Conservation (phyloP, 2,329 filamentous ascomycete genomes). For the Colletotrichum caudatum region DNA sequence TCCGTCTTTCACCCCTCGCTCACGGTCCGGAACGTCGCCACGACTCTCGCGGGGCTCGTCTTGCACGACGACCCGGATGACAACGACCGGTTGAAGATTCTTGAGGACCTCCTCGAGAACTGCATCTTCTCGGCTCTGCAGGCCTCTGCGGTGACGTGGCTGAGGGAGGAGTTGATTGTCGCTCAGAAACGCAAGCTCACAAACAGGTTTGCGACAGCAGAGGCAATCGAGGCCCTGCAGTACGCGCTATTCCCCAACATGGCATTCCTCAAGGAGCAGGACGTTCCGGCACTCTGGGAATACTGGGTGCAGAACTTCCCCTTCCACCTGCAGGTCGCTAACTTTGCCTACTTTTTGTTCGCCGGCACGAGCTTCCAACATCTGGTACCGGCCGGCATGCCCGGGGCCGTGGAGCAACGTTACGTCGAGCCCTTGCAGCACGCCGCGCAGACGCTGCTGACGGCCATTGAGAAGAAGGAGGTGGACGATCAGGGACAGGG, state of each 20-base stretch:
- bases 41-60: constrained; percentile 63
- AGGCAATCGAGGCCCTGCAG: constrained; percentile 70
- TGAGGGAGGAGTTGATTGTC: constrained; percentile 71
- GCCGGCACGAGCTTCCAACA: constrained; percentile 59
- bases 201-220: constrained; percentile 61
- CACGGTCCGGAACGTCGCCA: constrained; percentile 66
- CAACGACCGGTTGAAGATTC: constrained; percentile 68
- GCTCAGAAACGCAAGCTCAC: constrained; percentile 51
- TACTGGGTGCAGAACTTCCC: constrained; percentile 62
- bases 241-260: constrained; percentile 71
- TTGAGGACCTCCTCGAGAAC: constrained; percentile 74
- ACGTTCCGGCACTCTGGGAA: constrained; percentile 59
- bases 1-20: constrained; percentile 69
- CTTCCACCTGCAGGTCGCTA: constrained; percentile 70
- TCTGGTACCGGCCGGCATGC: constrained; percentile 68
- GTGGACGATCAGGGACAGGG: constrained; percentile 45
- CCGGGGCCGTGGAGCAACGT: constrained; percentile 67
- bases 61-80: constrained; percentile 71
- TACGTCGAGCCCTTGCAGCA: constrained; percentile 67
- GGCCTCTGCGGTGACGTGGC: constrained; percentile 72
- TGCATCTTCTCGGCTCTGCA: constrained; percentile 73
- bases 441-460: constrained; percentile 54
- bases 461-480: constrained; percentile 50
- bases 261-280: constrained; percentile 58
- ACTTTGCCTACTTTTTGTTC: constrained; percentile 69